Base-by-base conservation (phyloP, 2,329 filamentous ascomycete species). In the Sclerotiophoma versabilis region DNA sequence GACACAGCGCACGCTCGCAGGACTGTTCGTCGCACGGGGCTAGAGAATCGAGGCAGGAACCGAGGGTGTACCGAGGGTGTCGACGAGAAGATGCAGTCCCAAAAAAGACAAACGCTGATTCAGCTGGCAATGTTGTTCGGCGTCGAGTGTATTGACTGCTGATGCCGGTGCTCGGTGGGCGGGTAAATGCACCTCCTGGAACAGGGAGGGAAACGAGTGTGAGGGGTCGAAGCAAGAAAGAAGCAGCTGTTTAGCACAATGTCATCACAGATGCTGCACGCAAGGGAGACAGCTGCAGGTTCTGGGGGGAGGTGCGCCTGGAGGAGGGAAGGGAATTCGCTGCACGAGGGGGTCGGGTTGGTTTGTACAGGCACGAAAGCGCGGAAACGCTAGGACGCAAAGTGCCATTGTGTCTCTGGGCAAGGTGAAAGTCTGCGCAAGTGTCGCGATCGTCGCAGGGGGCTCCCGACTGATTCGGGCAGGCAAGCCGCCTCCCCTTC, bases 1-100 rank as follows among this genome's bases (percentile, higher is more conserved):
- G 57, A 64, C 61, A 69, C 69, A 63, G 59, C 43, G 56, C 59
- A 67, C 59, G 67, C 66, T 65, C 62, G 64, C 60, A 56, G 41
- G 58, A 49, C 30, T 49, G 27, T 49, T 42, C 15, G 70, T 73
- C 15, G 63, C 56, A 69, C 70, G 47, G 54, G 54, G 64, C 70
- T 71, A 73, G 71, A 68, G 47, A 66, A 70, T 60, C 42, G 64
- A 60, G 44, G 59, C 54, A 50, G 55, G 52, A 45, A 54, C 54
- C 46, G 60, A 53, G 34, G 41, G 39, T 42, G 30, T 37, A 53
- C 51, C 43, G 59, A 50, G 27, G 46, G 45, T 49, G 41, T 43
- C 12, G 52, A 50, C 58, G 56, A 55, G 51, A 48, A 50, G 54
- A 50, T 49, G 54, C 43, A 33, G 44, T 29, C 54, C 38, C 54